Percentiles rank a stretch among this genome's conserved stretches.
These are phyloP conservation scores for Stenogyne calaminthoides DNA, from an alignment of 305 asterid species.

Conservation along the genomic window DNA sequence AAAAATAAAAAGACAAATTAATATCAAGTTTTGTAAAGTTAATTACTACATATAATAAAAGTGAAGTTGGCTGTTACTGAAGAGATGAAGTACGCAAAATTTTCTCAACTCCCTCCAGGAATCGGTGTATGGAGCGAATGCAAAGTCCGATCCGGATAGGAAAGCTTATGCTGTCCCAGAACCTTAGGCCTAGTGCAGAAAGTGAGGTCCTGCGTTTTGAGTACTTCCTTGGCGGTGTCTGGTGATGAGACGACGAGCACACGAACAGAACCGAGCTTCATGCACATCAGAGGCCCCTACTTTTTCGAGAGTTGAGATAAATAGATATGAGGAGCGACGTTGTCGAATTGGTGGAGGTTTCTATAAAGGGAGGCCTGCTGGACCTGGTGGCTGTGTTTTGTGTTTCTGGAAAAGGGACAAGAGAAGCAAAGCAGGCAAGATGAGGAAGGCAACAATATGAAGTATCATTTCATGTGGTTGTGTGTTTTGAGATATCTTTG, in stretches of 20 bases:
- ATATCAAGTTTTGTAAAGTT: too few species aligned
- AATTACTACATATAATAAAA: too few species aligned
- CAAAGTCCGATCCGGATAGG: slow-evolving; percentile 35
- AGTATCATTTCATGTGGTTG: too few species aligned
- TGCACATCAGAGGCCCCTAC: slow-evolving; percentile 49
- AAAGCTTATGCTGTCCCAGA: slow-evolving; percentile 31
- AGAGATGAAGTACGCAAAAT: slow-evolving; percentile 38
- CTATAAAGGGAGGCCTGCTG: too few species aligned
- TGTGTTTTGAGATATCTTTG: too few species aligned
- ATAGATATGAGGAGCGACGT: slow-evolving; percentile 33
- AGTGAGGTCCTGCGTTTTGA: slow-evolving; percentile 39
- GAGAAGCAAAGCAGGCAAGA: slow-evolving; percentile 10
- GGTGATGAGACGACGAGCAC: slow-evolving; percentile 42
- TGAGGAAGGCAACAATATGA: neutral
- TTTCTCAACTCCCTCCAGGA: slow-evolving; percentile 52
- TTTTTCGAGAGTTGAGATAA: too few species aligned
- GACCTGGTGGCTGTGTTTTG: too few species aligned
- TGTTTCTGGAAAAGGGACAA: too few species aligned
- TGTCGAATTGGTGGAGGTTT: slow-evolving; percentile 44
- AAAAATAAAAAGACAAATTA: too few species aligned
- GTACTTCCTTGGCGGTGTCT: slow-evolving; percentile 30
- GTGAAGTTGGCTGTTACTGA: slow-evolving; percentile 38
- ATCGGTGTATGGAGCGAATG: slow-evolving; percentile 40
- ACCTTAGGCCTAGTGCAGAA: slow-evolving; percentile 45
- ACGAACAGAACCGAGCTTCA: slow-evolving; percentile 40